These are phyloP conservation scores for Calonectria crousiana DNA, from an alignment of 2,329 filamentous ascomycete species.

Conservation along the genomic window DNA sequence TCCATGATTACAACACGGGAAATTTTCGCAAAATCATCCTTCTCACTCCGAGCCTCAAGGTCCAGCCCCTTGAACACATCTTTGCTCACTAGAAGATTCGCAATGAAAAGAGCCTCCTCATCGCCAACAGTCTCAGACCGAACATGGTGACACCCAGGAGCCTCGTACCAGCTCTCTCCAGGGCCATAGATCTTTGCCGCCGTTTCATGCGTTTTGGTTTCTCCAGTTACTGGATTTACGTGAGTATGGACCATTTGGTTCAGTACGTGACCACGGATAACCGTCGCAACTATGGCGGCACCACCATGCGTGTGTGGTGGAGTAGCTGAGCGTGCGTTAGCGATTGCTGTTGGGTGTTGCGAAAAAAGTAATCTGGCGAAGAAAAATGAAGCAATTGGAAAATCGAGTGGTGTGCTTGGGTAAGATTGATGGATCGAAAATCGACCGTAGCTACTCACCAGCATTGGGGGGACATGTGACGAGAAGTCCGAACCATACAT, in stretches of 20 bases:
- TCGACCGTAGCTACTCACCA: background rate
- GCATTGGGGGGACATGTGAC: conserved; percentile 27
- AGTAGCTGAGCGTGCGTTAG: conserved; percentile 14
- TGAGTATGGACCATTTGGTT: conserved; percentile 34
- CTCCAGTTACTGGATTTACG: conserved; percentile 19
- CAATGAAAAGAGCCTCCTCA: conserved; percentile 28
- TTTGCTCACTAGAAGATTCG: conserved; percentile 27
- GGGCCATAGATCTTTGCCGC: conserved; percentile 32
- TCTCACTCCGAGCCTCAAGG: conserved; percentile 6
- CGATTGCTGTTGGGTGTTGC: background rate
- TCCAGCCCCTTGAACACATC: conserved; percentile 29
- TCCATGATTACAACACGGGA: conserved; percentile 28
- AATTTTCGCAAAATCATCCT: conserved; percentile 29
- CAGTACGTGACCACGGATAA: conserved; percentile 28
- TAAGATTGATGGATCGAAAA: background rate
- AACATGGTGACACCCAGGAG: conserved; percentile 34
- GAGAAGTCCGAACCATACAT: conserved; percentile 27
- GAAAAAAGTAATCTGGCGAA: background rate
- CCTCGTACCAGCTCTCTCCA: conserved; percentile 35
- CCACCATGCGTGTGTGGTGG: conserved; percentile 32
- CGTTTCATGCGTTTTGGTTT: conserved; percentile 14
- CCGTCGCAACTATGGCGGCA: conserved; percentile 27
- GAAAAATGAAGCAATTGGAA: background rate
- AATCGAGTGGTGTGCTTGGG: background rate
- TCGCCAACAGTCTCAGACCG: conserved; percentile 31